phyloP scores from a whole-genome alignment of 2,329 filamentous ascomycete genomes.

The Raffaelea ambrosiae region DNA sequence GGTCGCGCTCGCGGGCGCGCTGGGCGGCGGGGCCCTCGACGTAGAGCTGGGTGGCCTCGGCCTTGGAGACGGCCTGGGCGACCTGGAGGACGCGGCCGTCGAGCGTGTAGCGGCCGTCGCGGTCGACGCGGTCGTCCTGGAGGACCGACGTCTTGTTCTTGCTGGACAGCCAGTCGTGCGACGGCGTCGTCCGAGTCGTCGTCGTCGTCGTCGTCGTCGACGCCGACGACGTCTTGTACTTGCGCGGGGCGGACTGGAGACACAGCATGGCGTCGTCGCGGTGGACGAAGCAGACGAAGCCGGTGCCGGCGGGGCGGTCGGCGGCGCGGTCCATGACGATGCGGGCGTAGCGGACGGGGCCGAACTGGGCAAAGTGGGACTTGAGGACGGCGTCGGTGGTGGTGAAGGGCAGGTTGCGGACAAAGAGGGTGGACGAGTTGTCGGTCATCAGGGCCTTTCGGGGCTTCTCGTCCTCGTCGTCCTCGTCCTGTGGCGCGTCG shows the following conservation, averaged over 20 bases:
- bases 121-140: conserved; percentile 76
- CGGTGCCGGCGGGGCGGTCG: conserved; percentile 81
- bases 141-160: conserved; percentile 70
- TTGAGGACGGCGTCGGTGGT: conserved; percentile 75
- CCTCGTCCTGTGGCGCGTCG: conserved; percentile 26
- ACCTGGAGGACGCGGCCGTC: conserved; percentile 83
- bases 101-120: conserved; percentile 77
- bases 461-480: conserved; percentile 21
- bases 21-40: conserved; percentile 60
- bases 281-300: conserved; percentile 88
- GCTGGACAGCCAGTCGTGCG: conserved; percentile 28
- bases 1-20: conserved; percentile 67
- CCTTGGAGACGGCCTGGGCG: conserved; percentile 74
- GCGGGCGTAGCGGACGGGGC: conserved; percentile 79
- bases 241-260: conserved; percentile 62
- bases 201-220: not conserved
- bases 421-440: conserved; percentile 74
- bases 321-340: conserved; percentile 82
- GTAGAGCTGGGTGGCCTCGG: conserved; percentile 67
- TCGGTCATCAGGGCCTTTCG: conserved; percentile 36
- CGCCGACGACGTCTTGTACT: not conserved
- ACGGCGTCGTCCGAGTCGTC: not conserved
- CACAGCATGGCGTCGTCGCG: conserved; percentile 67
- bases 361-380: conserved; percentile 81
- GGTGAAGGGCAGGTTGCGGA: conserved; percentile 90